Base-by-base conservation (phyloP, 371 early-diverging fungal genomes). In the Smittium mucronatum region DNA sequence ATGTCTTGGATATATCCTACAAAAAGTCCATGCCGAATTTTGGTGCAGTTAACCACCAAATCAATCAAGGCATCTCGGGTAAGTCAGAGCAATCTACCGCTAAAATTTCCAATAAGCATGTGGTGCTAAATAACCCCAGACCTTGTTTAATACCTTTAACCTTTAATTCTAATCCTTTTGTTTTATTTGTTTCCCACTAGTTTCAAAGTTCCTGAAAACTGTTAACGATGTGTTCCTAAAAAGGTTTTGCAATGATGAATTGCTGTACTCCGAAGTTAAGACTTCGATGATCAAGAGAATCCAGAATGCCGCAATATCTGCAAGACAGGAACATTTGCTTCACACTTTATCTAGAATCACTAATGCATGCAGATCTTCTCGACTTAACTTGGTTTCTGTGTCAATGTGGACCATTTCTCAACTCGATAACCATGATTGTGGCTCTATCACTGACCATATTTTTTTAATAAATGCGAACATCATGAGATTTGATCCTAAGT, bases 231-330 rank as follows among this genome's bases (percentile, higher is more conserved):
- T 78, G 30, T 76, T 80, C 63, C 78, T 80, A 58, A 73, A 73
- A 33, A 78, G 75, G 65, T 80, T 76, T 61, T 78, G 76, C 58
- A 75, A 75, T 16, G 80, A 80, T n/a, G 80, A 80, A 70, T 73
- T 80, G 32, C 73, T 57, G 25, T 34, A 70, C 73, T 67, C 75
- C 71, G 70, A 72, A 73, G 35, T 36, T 1, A 76, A 75, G 67
- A 72, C 74, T 69, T 74, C 71, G 66, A 66, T 80, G 57, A 71
- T 76, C 58, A 70, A 57, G 63, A 74, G 80, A 57, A 71, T 80
- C 28, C 79, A 78, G 66, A 69, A 78, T 64, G 71, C 73, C 69
- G 74, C 76, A 32, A 69, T 70, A 57, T 70, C 67, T 36, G 72
- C 74, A 34, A 73, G 70, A 25, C 75, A 74, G 2, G 72, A 57